Evolutionary conservation across 2,329 filamentous ascomycete species (phyloP).

Genomic region (Phialemoniopsis sp.): DNA sequence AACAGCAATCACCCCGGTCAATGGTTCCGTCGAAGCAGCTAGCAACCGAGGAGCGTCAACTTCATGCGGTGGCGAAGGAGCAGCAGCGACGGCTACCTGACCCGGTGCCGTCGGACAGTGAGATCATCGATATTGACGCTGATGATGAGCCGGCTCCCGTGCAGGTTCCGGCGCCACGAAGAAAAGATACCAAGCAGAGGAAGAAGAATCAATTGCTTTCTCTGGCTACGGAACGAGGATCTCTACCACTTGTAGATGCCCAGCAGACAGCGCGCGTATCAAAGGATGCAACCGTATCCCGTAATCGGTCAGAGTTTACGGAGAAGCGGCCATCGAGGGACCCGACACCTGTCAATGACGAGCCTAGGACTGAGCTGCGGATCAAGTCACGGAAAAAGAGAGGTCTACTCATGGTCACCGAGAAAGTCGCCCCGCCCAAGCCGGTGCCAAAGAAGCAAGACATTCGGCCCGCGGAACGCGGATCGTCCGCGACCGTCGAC

Average conservation of each 20-base stretch:
- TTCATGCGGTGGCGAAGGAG: too few relatives aligned
- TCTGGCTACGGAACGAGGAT: too few relatives aligned
- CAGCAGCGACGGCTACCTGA: too few relatives aligned
- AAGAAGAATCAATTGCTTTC: not conserved
- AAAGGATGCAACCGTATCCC: too few relatives aligned
- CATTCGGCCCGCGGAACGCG: too few relatives aligned
- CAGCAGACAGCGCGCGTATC: too few relatives aligned
- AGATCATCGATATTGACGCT: slow-evolving; percentile 7
- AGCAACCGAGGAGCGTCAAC: too few relatives aligned
- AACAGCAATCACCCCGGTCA: not conserved
- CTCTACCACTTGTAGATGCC: too few relatives aligned
- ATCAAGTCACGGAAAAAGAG: slow-evolving; percentile 42
- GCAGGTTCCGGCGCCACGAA: not conserved
- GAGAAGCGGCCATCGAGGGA: not conserved
- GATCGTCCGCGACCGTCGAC: too few relatives aligned
- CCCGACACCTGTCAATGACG: slow-evolving; percentile 4
- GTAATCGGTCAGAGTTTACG: not conserved
- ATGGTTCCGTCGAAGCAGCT: too few relatives aligned
- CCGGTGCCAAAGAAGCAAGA: too few relatives aligned
- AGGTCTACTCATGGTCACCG: slow-evolving; percentile 35
- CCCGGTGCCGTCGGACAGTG: not conserved
- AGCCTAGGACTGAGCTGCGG: slow-evolving; percentile 38
- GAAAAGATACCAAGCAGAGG: not conserved
- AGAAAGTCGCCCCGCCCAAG: not conserved
- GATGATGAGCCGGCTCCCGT: not conserved